Conservation (phyloP, 371 early-diverging fungal species). For the Globomyces sp. region DNA sequence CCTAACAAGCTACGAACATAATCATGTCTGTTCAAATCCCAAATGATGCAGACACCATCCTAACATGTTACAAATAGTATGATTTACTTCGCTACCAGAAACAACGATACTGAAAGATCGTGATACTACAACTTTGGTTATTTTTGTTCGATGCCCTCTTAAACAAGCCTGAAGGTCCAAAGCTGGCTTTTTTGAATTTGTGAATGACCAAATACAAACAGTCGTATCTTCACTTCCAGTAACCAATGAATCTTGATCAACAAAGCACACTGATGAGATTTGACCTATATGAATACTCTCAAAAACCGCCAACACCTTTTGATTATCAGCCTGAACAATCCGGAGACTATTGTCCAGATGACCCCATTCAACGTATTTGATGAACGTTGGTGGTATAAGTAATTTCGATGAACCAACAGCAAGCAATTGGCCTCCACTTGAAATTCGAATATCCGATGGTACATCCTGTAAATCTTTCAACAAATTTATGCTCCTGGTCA, state of each 20-base stretch:
- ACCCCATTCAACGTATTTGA: constrained; percentile 72
- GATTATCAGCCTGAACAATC: constrained; percentile 58
- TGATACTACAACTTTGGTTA: constrained; percentile 61
- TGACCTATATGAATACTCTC: constrained; percentile 71
- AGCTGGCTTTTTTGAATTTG: constrained; percentile 43
- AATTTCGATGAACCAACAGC: constrained; percentile 4
- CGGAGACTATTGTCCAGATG: constrained; percentile 67
- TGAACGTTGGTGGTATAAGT: constrained; percentile 20
- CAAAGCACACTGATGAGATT: constrained; percentile 64
- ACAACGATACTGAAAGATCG: constrained; percentile 66
- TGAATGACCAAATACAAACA: constrained; percentile 67
- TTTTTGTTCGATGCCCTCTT: constrained; percentile 63
- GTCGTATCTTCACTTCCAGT: constrained; percentile 72
- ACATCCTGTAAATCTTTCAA: background rate
- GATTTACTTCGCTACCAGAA: constrained; percentile 69
- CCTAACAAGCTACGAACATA: constrained; percentile 61
- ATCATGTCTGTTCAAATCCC: constrained; percentile 71
- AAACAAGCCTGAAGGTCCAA: constrained; percentile 58
- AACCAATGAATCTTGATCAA: constrained; percentile 63
- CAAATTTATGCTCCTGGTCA: background rate
- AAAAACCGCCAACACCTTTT: constrained; percentile 65
- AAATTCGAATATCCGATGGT: constrained; percentile 6
- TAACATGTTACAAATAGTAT: constrained; percentile 26
- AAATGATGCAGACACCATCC: constrained; percentile 46
- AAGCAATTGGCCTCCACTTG: background rate